These are phyloP conservation scores for Fusarium xylarioides DNA, from an alignment of 2,329 filamentous ascomycete genomes.

Conservation along the genomic window DNA sequence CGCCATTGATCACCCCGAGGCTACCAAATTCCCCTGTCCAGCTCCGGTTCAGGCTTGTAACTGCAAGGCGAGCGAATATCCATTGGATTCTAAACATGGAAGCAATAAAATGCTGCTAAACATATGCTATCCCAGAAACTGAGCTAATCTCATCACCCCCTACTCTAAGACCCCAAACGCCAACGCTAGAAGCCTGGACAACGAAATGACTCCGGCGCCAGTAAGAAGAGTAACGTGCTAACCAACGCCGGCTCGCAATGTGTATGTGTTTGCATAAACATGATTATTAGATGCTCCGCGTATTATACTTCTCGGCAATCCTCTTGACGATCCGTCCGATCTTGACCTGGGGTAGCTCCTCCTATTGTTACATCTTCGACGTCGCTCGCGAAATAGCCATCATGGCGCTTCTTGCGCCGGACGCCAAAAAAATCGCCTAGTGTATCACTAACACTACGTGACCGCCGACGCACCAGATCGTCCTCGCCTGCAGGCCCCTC, in stretches of 20 bases:
- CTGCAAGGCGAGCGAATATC: not conserved
- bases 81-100: conserved; percentile 6
- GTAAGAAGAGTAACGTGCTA: conserved; percentile 29
- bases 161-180: conserved; percentile 40
- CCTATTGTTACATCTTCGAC: conserved; percentile 32
- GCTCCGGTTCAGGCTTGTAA: not conserved
- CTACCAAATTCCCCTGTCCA: not conserved
- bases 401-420: conserved; percentile 45
- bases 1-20: conserved; percentile 10
- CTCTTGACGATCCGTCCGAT: conserved; percentile 14
- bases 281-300: conserved; percentile 26
- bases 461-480: conserved; percentile 42
- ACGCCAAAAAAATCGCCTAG: conserved; percentile 53
- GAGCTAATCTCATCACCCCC: not conserved
- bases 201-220: conserved; percentile 36
- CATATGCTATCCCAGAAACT: conserved; percentile 20
- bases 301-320: conserved; percentile 13
- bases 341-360: conserved; percentile 4
- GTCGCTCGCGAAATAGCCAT: conserved; percentile 33
- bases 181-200: conserved; percentile 40
- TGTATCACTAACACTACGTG: conserved; percentile 54
- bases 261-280: conserved; percentile 27
- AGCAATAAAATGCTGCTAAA: conserved; percentile 10
- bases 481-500: conserved; percentile 17
- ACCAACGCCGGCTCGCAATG: conserved; percentile 27